Percentiles rank a stretch among this genome's conserved stretches.
phyloP scores from a whole-genome alignment of 192 early-diverging fungal genomes.

The Coemansia sp. region DNA sequence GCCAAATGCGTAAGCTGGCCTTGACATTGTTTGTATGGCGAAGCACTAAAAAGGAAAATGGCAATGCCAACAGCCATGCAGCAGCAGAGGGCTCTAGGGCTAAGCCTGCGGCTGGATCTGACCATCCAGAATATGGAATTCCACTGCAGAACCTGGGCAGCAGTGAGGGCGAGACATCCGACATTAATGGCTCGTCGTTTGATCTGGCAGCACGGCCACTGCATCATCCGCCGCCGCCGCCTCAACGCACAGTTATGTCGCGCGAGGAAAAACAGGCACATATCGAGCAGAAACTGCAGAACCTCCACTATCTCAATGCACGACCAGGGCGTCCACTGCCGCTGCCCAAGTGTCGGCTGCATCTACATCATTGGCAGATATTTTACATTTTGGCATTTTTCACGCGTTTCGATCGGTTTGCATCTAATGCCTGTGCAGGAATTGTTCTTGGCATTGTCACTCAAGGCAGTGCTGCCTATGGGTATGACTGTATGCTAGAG shows the following conservation, averaged over 20 bases:
- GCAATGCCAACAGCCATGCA: neutral
- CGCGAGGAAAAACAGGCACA: slow-evolving; percentile 20
- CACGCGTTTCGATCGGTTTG: slow-evolving; percentile 67
- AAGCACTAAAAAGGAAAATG: slow-evolving; percentile 3
- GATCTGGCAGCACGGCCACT: slow-evolving; percentile 29
- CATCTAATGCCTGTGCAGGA: slow-evolving; percentile 68
- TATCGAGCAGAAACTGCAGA: slow-evolving; percentile 18
- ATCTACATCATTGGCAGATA: slow-evolving; percentile 82
- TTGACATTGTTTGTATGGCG: slow-evolving; percentile 26
- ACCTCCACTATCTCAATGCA: slow-evolving; percentile 34
- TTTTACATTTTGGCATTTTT: slow-evolving; percentile 80
- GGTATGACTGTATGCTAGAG: slow-evolving; percentile 58
- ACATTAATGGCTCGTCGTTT: neutral
- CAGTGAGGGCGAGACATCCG: neutral
- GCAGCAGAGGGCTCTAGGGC: too few species aligned
- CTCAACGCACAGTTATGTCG: slow-evolving; percentile 16
- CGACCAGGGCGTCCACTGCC: slow-evolving; percentile 18
- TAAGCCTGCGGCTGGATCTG: too few species aligned
- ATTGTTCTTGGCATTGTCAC: slow-evolving; percentile 70
- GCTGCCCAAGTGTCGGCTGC: slow-evolving; percentile 42
- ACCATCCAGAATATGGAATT: too few species aligned
- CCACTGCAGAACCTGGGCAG: neutral
- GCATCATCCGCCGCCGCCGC: slow-evolving; percentile 7
- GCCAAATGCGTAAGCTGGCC: slow-evolving; percentile 21
- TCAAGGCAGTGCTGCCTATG: slow-evolving; percentile 67